Base-by-base conservation (phyloP, 2,329 filamentous ascomycete genomes). In the Fusarium floridanum region DNA sequence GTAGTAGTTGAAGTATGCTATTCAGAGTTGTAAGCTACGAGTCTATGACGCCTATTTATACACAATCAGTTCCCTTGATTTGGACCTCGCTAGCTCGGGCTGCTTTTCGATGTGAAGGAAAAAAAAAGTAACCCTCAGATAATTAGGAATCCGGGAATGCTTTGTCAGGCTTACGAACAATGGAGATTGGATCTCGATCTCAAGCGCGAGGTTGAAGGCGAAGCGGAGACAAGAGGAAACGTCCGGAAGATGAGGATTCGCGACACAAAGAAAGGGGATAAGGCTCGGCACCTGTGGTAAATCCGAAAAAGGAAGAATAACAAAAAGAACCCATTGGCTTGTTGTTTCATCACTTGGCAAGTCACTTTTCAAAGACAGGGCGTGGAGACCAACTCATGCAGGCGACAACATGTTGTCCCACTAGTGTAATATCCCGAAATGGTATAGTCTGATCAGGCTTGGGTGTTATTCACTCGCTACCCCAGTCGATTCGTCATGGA, bases 361-460 rank as follows among this genome's bases (percentile, higher is more conserved):
- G 55, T 57, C 55, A 37, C 32, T 11, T 24, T 27, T 37, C 16
- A 57, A 37, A 36, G 12, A 36, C 55, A n/a, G 24, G 32, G 55
- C 34, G 34, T 57, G 55, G 53, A 34, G 53, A 37, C 34, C 34
- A n/a, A n/a, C 53, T 17, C 20, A 37, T 57, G 14, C 55, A 27
- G 32, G 55, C 20, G 34, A 9, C 32, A 37, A n/a, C 36, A 32
- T 34, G 29, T 27, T 14, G 34, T 36, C 20, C 32, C 55, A 37
- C 56, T 59, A 59, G 56, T 59, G 56, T 39, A 59, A 41, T 59
- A 27, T 39, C 56, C 56, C 22, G 36, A 59, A 59, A n/a, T n/a
- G 56, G 56, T 27, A 20, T 59, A 41, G 56, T 41, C 34, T 29
- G 34, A 27, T 4, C 22, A 59, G 7, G 27, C 48, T 27, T 48